Conservation (phyloP, 108 stramenopile species). For the Pseudonitzschia pungens region DNA sequence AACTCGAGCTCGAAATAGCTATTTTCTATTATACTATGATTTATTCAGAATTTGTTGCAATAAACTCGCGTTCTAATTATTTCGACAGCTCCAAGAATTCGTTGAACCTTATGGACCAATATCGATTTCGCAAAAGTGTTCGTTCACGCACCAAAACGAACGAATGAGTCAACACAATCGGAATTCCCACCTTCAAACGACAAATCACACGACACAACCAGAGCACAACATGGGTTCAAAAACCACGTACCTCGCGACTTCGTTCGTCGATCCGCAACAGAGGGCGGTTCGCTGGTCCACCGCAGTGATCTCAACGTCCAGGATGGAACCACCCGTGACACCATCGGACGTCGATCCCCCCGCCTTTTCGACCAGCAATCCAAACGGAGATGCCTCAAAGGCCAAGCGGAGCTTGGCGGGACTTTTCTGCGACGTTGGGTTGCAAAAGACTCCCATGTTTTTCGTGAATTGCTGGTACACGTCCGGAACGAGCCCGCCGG, state of each 20-base stretch:
- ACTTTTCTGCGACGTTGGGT: constrained; percentile 85
- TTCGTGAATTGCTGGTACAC: constrained; percentile 88
- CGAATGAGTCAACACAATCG: too few species aligned
- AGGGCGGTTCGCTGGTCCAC: constrained; percentile 82
- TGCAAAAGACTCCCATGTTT: constrained; percentile 85
- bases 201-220: background rate
- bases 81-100: constrained; percentile 12
- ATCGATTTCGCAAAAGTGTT: background rate
- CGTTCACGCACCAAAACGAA: too few species aligned
- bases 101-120: constrained; percentile 1
- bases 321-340: constrained; percentile 71
- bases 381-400: constrained; percentile 93
- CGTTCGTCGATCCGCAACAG: constrained; percentile 70
- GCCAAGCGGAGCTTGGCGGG: constrained; percentile 91
- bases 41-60: too few species aligned
- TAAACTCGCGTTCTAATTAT: background rate
- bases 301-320: constrained; percentile 76
- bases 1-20: too few species aligned
- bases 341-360: constrained; percentile 85
- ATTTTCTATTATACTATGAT: too few species aligned
- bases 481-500: constrained; percentile 86
- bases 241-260: constrained; percentile 61
- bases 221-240: constrained; percentile 28
- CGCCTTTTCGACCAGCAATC: constrained; percentile 84
- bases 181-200: too few species aligned